phyloP scores from a whole-genome alignment of 805 yeast genomes.

The Starmerella cellae region DNA sequence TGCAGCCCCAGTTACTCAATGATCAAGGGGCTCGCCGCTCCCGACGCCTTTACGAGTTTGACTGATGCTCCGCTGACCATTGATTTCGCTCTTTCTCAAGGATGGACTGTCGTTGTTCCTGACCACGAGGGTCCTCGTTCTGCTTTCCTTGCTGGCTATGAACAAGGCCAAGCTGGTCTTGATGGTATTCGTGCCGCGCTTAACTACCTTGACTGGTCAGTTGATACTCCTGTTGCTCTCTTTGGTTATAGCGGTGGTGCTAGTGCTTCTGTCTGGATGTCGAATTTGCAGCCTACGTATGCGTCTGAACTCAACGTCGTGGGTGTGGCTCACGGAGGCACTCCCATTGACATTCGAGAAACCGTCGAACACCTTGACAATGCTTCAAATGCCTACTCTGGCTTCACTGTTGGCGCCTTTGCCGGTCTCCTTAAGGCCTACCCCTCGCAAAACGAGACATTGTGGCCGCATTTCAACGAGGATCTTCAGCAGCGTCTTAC shows the following conservation, averaged over 20 bases:
- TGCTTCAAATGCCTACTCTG: slow-evolving; percentile 11
- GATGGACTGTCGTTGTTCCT: slow-evolving; percentile 16
- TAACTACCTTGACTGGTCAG: neutral
- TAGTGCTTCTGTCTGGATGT: slow-evolving; percentile 24
- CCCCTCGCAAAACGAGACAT: slow-evolving; percentile 10
- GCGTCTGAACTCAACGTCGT: slow-evolving; percentile 23
- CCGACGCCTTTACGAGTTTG: slow-evolving; percentile 3
- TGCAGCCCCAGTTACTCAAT: slow-evolving; percentile 23
- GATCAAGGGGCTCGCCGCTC: slow-evolving; percentile 10
- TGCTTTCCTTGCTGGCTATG: slow-evolving; percentile 23
- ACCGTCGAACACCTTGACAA: slow-evolving; percentile 13
- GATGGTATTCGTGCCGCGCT: slow-evolving; percentile 22
- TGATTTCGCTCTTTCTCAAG: slow-evolving; percentile 12
- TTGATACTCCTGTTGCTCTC: slow-evolving; percentile 3
- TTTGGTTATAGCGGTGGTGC: slow-evolving; percentile 15
- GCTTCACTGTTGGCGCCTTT: slow-evolving; percentile 21
- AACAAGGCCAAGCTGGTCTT: slow-evolving; percentile 21
- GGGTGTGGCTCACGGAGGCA: slow-evolving; percentile 19
- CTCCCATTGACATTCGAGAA: slow-evolving; percentile 16
- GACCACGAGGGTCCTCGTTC: slow-evolving; percentile 26
- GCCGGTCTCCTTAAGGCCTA: slow-evolving; percentile 21
- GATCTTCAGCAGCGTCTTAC: slow-evolving; percentile 4
- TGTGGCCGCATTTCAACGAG: slow-evolving; percentile 2
- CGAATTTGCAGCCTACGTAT: slow-evolving; percentile 19
- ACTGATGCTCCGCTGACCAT: slow-evolving; percentile 5